Base-by-base conservation (phyloP, 2,329 filamentous ascomycete genomes). In the Clathrospora elynae region DNA sequence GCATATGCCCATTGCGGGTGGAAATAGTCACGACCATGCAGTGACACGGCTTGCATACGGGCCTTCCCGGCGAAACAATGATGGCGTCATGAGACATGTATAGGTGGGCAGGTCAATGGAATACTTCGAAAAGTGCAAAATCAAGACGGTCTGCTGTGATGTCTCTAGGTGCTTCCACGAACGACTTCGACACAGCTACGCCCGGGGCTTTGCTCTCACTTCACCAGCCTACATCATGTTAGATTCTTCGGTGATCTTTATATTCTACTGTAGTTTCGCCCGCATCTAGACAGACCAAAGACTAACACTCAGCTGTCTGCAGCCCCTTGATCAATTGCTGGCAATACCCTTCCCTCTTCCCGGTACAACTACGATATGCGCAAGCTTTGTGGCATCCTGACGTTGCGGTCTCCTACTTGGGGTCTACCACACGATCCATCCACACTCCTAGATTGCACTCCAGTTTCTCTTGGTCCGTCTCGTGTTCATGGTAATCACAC, bases 41-140 rank as follows among this genome's bases (percentile, higher is more conserved):
- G 59, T 68, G 61, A 61, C 59, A 53, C 55, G 57, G 55, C 56
- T 61, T 57, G 61, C 62, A 61, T 64, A 60, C 49, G 49, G 53
- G 51, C 59, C 51, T 55, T 57, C 53, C 52, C 49, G 57, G 58
- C 53, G 51, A 62, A 58, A 56, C 57, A 64, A 64, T 58, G 57
- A 65, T 53, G 65, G 65, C 62, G 65, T 65, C 64, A 66, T 64
- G 64, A 64, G 61, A 62, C 59, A 65, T 66, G 64, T 64, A 57
- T 55, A 65, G 55, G 62, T 58, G 57, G 58, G 59, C 59, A 61
- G 60, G 57, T 65, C 51, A 70, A 70, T 68, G 66, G 58, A 70
- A 65, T 55, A 65, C 60, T 64, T 66, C 64, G 61, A 69, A 70
- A 69, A 67, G 64, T 62, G 62, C 62, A 68, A 58, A 13, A 39